Evolutionary conservation across 768 basidiomycete genomes (phyloP).

Genomic region (Lactarius sp.): DNA sequence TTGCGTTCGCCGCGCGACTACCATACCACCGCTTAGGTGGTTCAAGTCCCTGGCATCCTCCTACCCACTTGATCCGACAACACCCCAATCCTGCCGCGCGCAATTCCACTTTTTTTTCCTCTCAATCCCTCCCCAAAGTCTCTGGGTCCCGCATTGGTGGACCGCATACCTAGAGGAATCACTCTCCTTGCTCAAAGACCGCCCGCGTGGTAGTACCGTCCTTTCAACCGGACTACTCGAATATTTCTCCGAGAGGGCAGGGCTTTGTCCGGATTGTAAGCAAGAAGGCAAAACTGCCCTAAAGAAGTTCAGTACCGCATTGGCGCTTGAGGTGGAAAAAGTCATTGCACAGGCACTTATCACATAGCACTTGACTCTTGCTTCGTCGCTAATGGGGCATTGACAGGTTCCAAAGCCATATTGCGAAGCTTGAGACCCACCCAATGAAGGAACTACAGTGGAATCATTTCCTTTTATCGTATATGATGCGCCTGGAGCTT

Average conservation of each 20-base stretch:
- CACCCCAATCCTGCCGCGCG: constrained; percentile 14
- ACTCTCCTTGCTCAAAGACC: constrained; percentile 12
- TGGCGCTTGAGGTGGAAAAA: constrained; percentile 22
- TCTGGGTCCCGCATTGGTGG: constrained; percentile 25
- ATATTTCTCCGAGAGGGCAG: constrained; percentile 1
- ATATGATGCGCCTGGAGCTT: background rate
- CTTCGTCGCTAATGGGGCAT: background rate
- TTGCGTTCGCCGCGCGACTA: constrained; percentile 16
- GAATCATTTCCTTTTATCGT: background rate
- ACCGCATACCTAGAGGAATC: constrained; percentile 18
- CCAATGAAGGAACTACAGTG: background rate
- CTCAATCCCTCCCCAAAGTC: constrained; percentile 16
- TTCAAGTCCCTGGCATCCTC: constrained; percentile 19
- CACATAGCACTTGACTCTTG: background rate
- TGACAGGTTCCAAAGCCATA: constrained; percentile 21
- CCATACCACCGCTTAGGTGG: constrained; percentile 16
- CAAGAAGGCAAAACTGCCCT: constrained; percentile 17
- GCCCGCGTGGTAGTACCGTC: constrained; percentile 20
- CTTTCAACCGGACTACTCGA: constrained; percentile 14
- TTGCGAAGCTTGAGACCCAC: constrained; percentile 10
- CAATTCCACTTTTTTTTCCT: constrained; percentile 23
- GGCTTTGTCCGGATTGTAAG: constrained; percentile 19
- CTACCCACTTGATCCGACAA: constrained; percentile 8
- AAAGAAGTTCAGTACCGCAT: constrained; percentile 15
- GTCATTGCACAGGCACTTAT: constrained; percentile 15